Conservation (phyloP, 495 filamentous ascomycete species). For the Podospora sp. region DNA sequence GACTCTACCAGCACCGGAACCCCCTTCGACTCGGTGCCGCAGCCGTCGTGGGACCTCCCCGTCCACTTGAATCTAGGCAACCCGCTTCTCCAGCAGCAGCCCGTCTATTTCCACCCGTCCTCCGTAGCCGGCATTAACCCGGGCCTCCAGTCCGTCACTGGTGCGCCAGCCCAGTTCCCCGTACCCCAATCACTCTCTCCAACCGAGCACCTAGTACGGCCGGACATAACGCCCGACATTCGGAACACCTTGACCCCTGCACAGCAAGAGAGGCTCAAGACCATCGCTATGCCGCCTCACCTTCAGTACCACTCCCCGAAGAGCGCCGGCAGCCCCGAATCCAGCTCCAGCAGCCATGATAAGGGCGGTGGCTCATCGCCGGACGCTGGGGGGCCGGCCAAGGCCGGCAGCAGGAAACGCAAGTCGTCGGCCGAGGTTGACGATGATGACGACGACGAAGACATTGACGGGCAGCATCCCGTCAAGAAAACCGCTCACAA, state of each 20-base stretch:
- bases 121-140: constrained; percentile 21
- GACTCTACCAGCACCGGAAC: constrained; percentile 33
- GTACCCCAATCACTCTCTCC: constrained; percentile 18
- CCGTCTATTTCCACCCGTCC: constrained; percentile 27
- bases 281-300: constrained; percentile 59
- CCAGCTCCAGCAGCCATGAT: constrained; percentile 40
- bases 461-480: constrained; percentile 66
- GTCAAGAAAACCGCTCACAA: constrained; percentile 96
- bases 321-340: constrained; percentile 54
- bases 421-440: constrained; percentile 62
- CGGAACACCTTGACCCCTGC: constrained; percentile 49
- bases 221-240: constrained; percentile 27
- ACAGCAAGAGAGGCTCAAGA: constrained; percentile 56
- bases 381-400: constrained; percentile 46
- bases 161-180: constrained; percentile 2
- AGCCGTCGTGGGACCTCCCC: constrained; percentile 36
- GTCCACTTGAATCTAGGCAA: constrained; percentile 32
- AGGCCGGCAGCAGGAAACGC: constrained; percentile 59
- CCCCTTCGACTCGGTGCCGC: constrained; percentile 24
- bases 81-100: constrained; percentile 33
- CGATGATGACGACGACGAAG: constrained; percentile 50
- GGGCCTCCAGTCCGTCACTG: constrained; percentile 15
- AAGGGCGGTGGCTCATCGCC: constrained; percentile 53
- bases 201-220: constrained; percentile 19
- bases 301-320: constrained; percentile 57